These are phyloP conservation scores for Cordyceps javanica DNA, from an alignment of 2,329 filamentous ascomycete genomes.

Conservation along the genomic window DNA sequence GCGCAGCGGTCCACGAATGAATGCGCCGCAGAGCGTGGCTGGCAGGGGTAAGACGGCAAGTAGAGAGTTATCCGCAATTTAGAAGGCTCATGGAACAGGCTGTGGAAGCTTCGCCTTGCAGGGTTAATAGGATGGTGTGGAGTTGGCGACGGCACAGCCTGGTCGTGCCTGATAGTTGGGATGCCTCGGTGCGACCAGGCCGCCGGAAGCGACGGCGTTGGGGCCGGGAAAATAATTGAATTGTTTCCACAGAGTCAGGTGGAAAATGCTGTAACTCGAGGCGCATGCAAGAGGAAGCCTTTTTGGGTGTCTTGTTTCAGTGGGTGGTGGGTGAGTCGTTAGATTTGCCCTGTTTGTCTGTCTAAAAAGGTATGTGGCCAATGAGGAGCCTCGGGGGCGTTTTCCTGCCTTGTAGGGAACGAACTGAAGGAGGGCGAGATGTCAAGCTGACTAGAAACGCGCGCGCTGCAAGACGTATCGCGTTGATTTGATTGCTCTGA, in stretches of 20 bases:
- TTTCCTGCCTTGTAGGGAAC: slow-evolving; percentile 1
- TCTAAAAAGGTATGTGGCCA: not conserved
- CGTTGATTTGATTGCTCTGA: not conserved
- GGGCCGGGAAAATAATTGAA: slow-evolving; percentile 3
- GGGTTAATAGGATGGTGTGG: slow-evolving; percentile 1
- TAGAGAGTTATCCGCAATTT: slow-evolving; percentile 2
- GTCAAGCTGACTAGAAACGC: not conserved
- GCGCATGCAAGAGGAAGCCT: not conserved
- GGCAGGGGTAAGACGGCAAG: not conserved
- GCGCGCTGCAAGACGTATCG: not conserved
- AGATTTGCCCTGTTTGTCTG: slow-evolving; percentile 6
- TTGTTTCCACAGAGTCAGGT: not conserved
- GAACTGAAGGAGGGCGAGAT: not conserved
- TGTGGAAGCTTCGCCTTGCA: slow-evolving; percentile 6
- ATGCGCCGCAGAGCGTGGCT: not conserved
- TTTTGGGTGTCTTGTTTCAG: slow-evolving; percentile 6
- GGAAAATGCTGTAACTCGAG: slow-evolving; percentile 4
- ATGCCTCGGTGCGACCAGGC: not conserved
- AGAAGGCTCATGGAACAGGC: slow-evolving; percentile 7
- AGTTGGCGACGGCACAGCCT: not conserved
- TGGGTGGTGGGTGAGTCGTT: not conserved
- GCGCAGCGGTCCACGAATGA: not conserved
- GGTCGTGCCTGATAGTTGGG: not conserved
- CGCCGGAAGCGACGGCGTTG: slow-evolving; percentile 1
- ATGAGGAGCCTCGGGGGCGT: not conserved